Evolutionary conservation across 352 stramenopile species (phyloP).

Genomic region (Phytophthora vignae): DNA sequence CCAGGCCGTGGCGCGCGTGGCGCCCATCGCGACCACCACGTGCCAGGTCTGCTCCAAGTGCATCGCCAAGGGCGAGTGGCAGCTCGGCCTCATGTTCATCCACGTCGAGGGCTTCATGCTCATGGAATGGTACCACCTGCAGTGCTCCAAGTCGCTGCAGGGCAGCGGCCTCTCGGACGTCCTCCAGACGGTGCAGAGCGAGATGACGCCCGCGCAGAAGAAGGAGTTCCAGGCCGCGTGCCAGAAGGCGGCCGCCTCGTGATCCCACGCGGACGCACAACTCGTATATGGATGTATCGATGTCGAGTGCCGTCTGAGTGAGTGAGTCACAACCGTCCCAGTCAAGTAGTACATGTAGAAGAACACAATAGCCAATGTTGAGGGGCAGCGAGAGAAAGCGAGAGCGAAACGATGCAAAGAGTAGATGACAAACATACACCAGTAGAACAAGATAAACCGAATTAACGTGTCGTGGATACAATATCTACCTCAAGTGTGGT

Average conservation of each 20-base stretch:
- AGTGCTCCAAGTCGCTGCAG: constrained; percentile 64
- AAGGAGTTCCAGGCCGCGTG: constrained; percentile 61
- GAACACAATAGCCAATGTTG: constrained; percentile 14
- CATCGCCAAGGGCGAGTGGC: constrained; percentile 73
- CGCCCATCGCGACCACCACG: constrained; percentile 77
- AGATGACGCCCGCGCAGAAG: constrained; percentile 68
- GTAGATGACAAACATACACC: constrained; percentile 27
- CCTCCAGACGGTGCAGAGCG: constrained; percentile 65
- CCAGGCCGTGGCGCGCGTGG: constrained; percentile 78
- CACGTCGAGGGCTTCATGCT: constrained; percentile 90
- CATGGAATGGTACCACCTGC: constrained; percentile 87
- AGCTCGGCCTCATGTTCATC: constrained; percentile 87
- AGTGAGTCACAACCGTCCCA: constrained; percentile 11
- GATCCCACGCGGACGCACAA: neutral
- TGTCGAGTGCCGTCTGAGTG: constrained; percentile 37
- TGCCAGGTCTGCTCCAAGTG: constrained; percentile 75
- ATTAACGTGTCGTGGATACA: constrained; percentile 15
- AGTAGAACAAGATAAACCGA: constrained; percentile 23
- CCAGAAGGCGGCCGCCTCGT: constrained; percentile 28
- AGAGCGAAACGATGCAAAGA: constrained; percentile 13
- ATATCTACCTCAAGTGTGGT: too few species aligned
- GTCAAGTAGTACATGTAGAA: constrained; percentile 26
- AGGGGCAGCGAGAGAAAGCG: constrained; percentile 2
- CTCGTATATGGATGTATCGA: constrained; percentile 17
- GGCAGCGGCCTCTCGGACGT: constrained; percentile 58